Conservation (phyloP, 2,329 filamentous ascomycete genomes). For the Sphaerulina vaccinii region DNA sequence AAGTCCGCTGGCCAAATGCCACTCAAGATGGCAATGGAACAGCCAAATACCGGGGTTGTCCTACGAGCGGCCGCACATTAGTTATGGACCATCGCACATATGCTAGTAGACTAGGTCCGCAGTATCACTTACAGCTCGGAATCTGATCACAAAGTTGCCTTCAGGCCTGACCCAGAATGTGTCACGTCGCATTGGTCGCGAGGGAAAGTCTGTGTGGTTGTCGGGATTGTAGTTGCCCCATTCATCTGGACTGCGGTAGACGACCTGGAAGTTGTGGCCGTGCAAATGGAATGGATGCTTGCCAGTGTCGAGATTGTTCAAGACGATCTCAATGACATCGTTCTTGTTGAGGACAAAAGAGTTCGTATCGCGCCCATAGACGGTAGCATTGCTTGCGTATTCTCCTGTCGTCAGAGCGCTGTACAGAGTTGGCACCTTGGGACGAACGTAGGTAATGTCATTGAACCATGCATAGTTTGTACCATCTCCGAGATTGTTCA, state of each 20-base stretch:
- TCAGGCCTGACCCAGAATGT: slow-evolving; percentile 55
- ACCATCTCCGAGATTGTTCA: slow-evolving; percentile 67
- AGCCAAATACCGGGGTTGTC: slow-evolving; percentile 43
- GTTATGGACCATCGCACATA: not conserved
- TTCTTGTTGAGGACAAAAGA: slow-evolving; percentile 65
- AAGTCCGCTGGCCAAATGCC: slow-evolving; percentile 55
- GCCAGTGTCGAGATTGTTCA: slow-evolving; percentile 74
- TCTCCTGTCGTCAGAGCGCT: slow-evolving; percentile 65
- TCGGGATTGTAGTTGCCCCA: slow-evolving; percentile 36
- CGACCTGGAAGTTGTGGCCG: slow-evolving; percentile 69
- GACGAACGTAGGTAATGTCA: slow-evolving; percentile 68
- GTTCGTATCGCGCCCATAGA: slow-evolving; percentile 55
- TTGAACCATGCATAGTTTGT: slow-evolving; percentile 65
- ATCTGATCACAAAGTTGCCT: slow-evolving; percentile 56
- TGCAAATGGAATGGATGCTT: slow-evolving; percentile 76
- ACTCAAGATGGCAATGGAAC: slow-evolving; percentile 49
- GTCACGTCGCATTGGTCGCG: slow-evolving; percentile 52
- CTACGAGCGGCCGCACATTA: not conserved
- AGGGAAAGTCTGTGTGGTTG: slow-evolving; percentile 40
- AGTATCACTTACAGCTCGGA: slow-evolving; percentile 43
- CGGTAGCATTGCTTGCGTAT: slow-evolving; percentile 44
- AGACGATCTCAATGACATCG: slow-evolving; percentile 67
- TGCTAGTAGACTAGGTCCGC: too few relatives aligned
- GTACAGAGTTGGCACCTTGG: slow-evolving; percentile 78
- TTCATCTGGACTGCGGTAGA: slow-evolving; percentile 40